phyloP scores from a whole-genome alignment of 1,139 yeast species.

The Sugiyamaella neomexicana region DNA sequence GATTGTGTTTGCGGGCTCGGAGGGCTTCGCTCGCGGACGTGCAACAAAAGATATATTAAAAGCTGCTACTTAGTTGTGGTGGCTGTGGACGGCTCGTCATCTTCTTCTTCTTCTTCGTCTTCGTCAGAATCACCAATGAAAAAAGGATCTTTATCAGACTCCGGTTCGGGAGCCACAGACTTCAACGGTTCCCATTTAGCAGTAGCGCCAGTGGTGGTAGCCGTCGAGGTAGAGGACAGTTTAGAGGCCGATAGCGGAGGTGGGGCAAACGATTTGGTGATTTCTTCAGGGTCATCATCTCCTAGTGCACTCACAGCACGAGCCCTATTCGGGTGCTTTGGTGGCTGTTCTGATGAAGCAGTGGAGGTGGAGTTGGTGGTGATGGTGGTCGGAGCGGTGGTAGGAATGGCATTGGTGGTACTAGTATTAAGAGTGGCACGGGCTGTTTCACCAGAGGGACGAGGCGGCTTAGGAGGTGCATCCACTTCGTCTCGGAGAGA shows the following conservation, averaged over 20 bases:
- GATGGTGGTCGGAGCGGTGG: too few relatives aligned
- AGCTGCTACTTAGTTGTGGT: not conserved
- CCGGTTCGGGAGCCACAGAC: conserved; percentile 55
- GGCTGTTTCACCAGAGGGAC: conserved; percentile 15
- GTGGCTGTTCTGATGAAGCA: conserved; percentile 3
- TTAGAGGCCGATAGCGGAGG: conserved; percentile 3
- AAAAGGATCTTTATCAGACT: conserved; percentile 64
- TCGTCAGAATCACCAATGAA: conserved; percentile 79
- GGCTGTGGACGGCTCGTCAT: not conserved
- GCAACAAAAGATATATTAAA: not conserved
- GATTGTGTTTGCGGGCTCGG: too few relatives aligned
- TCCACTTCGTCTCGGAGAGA: conserved; percentile 50
- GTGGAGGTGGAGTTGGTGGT: not conserved
- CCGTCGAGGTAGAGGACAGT: not conserved
- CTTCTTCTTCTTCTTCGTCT: conserved; percentile 46
- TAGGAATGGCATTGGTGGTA: too few relatives aligned
- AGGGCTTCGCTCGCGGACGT: too few relatives aligned
- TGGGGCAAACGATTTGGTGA: conserved; percentile 10
- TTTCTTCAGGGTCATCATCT: conserved; percentile 25
- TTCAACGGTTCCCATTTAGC: conserved; percentile 64
- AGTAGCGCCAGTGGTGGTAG: conserved; percentile 20
- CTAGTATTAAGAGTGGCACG: not conserved
- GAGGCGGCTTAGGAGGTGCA: conserved; percentile 44
- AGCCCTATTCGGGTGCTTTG: conserved; percentile 16
- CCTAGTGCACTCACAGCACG: conserved; percentile 36